phyloP scores from a whole-genome alignment of 2,329 filamentous ascomycete species.

The Xylariaceae sp. region DNA sequence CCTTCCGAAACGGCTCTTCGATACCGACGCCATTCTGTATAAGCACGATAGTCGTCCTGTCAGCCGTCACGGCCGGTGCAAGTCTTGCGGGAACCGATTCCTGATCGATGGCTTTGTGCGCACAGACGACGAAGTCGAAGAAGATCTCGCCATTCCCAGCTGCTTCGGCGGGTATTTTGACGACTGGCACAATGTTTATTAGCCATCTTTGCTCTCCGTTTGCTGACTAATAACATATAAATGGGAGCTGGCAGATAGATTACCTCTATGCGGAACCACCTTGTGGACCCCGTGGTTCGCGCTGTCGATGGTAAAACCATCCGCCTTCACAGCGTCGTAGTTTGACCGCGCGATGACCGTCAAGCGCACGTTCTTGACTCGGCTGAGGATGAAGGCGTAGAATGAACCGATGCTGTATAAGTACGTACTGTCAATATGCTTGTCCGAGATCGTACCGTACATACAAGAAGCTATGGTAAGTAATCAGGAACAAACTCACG shows the following conservation, averaged over 20 bases:
- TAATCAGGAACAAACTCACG: conserved; percentile 36
- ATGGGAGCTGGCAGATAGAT: conserved; percentile 25
- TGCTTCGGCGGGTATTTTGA: conserved; percentile 42
- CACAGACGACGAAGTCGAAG: conserved; percentile 54
- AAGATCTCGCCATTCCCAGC: conserved; percentile 21
- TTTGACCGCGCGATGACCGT: conserved; percentile 59
- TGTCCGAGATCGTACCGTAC: neutral
- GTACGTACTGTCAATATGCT: neutral
- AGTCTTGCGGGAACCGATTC: conserved; percentile 32
- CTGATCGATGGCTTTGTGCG: conserved; percentile 48
- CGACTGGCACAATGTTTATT: conserved; percentile 31
- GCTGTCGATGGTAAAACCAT: conserved; percentile 49
- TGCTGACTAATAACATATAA: neutral
- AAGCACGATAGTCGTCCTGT: conserved; percentile 48
- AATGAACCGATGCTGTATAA: conserved; percentile 48
- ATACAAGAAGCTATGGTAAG: neutral
- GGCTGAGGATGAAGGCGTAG: conserved; percentile 49
- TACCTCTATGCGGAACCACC: conserved; percentile 38
- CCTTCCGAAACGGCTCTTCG: conserved; percentile 46
- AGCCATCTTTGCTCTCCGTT: neutral
- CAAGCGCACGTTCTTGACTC: conserved; percentile 40
- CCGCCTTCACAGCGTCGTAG: conserved; percentile 46
- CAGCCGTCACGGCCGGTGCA: conserved; percentile 31
- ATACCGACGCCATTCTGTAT: conserved; percentile 59
- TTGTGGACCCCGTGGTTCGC: conserved; percentile 50